Evolutionary conservation across 495 filamentous ascomycete species (phyloP).

Genomic region (Aspergillus hancockii): DNA sequence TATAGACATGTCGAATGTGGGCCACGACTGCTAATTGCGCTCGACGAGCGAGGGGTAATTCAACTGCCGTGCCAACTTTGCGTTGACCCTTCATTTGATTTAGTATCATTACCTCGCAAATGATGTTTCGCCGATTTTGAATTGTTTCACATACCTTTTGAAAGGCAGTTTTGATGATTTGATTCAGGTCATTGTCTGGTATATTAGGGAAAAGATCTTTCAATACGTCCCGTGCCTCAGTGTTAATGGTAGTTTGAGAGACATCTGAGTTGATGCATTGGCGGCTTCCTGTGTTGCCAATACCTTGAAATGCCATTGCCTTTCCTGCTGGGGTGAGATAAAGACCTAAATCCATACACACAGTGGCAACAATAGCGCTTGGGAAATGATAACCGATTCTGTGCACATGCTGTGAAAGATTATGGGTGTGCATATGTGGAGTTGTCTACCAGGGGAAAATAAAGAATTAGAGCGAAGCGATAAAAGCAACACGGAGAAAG

Average conservation of each 20-base stretch:
- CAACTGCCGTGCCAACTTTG: conserved; percentile 68
- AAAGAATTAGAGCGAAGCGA: conserved; percentile 21
- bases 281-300: conserved; percentile 14
- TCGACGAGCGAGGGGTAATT: conserved; percentile 68
- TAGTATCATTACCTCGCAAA: conserved; percentile 13
- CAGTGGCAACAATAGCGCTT: conserved; percentile 53
- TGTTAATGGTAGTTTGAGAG: conserved; percentile 65
- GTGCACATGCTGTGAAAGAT: conserved; percentile 67
- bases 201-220: conserved; percentile 86
- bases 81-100: conserved; percentile 42
- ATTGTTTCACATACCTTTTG: conserved; percentile 61
- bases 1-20: conserved; percentile 84
- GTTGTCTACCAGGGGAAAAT: conserved; percentile 37
- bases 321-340: conserved; percentile 45
- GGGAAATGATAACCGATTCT: conserved; percentile 81
- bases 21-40: conserved; percentile 83
- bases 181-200: conserved; percentile 71
- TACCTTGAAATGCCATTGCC: conserved; percentile 37
- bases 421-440: conserved; percentile 46
- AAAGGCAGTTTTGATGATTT: conserved; percentile 81
- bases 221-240: conserved; percentile 71
- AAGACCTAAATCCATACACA: conserved; percentile 48
- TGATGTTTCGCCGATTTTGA: conserved; percentile 8
- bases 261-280: conserved; percentile 30
- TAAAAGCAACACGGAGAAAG: conserved; percentile 3